A percentile compares a stretch with the other conserved stretches of the same genome.
Conservation (phyloP, 192 early-diverging fungal genomes). For the Backusella australiensis region DNA sequence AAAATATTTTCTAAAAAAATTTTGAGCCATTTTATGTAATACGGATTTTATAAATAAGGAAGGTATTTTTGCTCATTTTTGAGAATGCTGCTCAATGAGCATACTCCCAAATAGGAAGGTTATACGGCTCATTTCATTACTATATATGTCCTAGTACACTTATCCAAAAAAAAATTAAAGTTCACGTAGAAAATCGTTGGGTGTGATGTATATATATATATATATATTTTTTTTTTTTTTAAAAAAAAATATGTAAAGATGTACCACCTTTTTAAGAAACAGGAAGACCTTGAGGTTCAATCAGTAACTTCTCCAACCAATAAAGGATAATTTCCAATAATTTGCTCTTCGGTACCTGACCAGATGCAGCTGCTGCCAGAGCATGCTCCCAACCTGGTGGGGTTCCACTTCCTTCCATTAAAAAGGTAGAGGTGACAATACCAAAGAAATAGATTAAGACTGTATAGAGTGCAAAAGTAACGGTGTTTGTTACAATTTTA, state of each 20-base stretch:
- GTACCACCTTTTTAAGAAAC: slow-evolving; percentile 1
- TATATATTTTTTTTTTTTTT: not conserved
- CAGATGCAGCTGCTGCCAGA: slow-evolving; percentile 23
- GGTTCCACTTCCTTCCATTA: slow-evolving; percentile 35
- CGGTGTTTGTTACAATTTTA: slow-evolving; percentile 41
- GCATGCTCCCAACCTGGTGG: slow-evolving; percentile 32
- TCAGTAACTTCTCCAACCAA: slow-evolving; percentile 36
- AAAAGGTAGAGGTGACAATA: slow-evolving; percentile 45
- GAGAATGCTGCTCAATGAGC: no score
- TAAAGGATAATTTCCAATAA: slow-evolving; percentile 35
- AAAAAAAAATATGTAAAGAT: no score
- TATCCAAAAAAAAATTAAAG: no score
- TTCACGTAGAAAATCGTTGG: no score
- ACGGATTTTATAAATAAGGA: no score
- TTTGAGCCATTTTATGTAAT: no score
- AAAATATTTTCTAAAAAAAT: no score
- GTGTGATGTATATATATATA: no score
- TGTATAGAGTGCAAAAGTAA: slow-evolving; percentile 47
- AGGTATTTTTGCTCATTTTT: no score
- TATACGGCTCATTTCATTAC: no score
- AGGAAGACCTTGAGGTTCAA: slow-evolving; percentile 29
- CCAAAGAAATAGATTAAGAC: slow-evolving; percentile 47
- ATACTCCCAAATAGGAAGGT: no score
- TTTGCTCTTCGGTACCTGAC: slow-evolving; percentile 25
- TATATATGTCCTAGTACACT: no score